These are phyloP conservation scores for Wickerhamiella azyma DNA, from an alignment of 805 yeast species.

Conservation along the genomic window DNA sequence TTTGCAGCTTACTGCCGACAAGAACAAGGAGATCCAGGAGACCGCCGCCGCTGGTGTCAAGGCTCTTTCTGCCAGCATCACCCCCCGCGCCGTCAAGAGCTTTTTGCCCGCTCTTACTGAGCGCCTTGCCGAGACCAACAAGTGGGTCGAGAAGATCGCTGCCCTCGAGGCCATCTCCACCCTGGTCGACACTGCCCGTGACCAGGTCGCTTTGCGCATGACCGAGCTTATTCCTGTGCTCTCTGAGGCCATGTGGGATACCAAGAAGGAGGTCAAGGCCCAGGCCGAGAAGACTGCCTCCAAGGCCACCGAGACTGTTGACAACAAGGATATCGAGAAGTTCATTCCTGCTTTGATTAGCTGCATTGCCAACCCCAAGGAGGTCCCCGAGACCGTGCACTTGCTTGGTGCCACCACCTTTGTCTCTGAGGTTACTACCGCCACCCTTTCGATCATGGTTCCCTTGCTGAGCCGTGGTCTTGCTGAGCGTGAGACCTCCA, in stretches of 20 bases:
- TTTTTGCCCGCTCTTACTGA: conserved; percentile 67
- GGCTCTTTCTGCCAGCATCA: conserved; percentile 66
- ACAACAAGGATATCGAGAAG: conserved; percentile 99
- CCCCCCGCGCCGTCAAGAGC: conserved; percentile 88
- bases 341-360: conserved; percentile 95
- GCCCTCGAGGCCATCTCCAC: conserved; percentile 71
- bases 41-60: conserved; percentile 64
- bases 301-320: conserved; percentile 93
- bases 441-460: conserved; percentile 98
- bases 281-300: conserved; percentile 94
- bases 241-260: conserved; percentile 99
- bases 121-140: conserved; percentile 51
- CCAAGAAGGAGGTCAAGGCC: conserved; percentile 93
- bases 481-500: conserved; percentile 98
- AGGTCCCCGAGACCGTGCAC: conserved; percentile 98
- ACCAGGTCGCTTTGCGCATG: conserved; percentile 96
- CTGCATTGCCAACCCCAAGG: conserved; percentile 93
- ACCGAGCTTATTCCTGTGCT: conserved; percentile 97
- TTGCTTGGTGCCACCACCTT: conserved; percentile 98
- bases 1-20: conserved; percentile 78
- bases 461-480: conserved; percentile 98
- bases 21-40: conserved; percentile 59
- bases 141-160: conserved; percentile 98
- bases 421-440: conserved; percentile 98
- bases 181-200: conserved; percentile 88